Evolutionary conservation across 1,139 yeast species (phyloP).

Genomic region (Candida albicans): DNA sequence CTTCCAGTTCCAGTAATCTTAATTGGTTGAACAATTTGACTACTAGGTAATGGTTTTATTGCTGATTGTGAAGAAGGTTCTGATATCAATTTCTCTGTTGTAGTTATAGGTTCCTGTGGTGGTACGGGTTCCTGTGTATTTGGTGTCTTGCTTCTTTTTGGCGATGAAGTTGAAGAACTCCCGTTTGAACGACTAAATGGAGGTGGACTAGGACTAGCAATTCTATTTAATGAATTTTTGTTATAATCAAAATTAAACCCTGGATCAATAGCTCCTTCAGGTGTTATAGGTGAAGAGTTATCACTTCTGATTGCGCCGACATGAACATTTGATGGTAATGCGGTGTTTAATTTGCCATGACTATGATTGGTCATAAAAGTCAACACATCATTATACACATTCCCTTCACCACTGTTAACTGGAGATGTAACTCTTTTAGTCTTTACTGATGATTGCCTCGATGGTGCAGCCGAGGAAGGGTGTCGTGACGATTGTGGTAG

Average conservation of each 20-base stretch:
- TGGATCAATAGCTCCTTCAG: constrained; percentile 7
- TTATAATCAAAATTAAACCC: constrained; percentile 12
- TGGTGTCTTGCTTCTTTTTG: not conserved
- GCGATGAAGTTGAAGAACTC: constrained; percentile 8
- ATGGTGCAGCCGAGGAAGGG: constrained; percentile 9
- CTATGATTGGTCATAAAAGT: constrained; percentile 10
- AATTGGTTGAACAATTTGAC: constrained; percentile 19
- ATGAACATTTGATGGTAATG: not conserved
- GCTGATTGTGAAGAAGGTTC: not conserved
- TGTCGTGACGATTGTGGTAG: constrained; percentile 2
- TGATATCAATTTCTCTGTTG: not conserved
- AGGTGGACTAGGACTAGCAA: constrained; percentile 17
- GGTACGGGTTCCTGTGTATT: not conserved
- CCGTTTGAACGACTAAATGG: constrained; percentile 8
- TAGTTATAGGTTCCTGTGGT: not conserved
- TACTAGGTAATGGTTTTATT: constrained; percentile 2
- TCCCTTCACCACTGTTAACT: not conserved
- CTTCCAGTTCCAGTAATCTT: constrained; percentile 17
- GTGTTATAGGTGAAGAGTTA: constrained; percentile 8
- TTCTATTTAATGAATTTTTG: not conserved
- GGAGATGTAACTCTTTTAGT: constrained; percentile 9
- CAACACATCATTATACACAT: constrained; percentile 9
- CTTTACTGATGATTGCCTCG: constrained; percentile 13
- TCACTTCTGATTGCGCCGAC: constrained; percentile 2
- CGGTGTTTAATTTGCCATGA: constrained; percentile 3